Conservation (phyloP, 768 basidiomycete species). For the Postia placenta region DNA sequence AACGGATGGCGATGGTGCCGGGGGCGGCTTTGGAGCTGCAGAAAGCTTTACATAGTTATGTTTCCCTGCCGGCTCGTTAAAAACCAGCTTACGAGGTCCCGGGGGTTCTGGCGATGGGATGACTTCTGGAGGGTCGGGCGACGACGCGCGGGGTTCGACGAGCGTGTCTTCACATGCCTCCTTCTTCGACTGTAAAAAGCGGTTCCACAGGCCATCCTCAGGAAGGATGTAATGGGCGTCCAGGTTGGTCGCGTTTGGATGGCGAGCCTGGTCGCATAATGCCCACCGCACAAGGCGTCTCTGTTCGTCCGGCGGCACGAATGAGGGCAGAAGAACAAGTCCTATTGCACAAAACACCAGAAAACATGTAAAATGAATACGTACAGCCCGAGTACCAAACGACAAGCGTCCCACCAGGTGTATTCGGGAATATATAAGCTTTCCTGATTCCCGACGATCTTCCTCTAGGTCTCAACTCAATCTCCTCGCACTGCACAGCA, state of each 20-base stretch:
- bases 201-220: constrained; percentile 69
- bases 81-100: constrained; percentile 62
- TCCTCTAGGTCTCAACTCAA: constrained; percentile 21
- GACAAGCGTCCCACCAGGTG: constrained; percentile 42
- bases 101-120: constrained; percentile 18
- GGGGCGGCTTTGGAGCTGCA: constrained; percentile 51
- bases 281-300: constrained; percentile 65
- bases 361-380: not conserved
- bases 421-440: constrained; percentile 43
- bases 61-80: constrained; percentile 63
- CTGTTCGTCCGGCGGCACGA: constrained; percentile 58
- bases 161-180: constrained; percentile 25
- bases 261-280: constrained; percentile 65
- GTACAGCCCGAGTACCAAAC: constrained; percentile 5
- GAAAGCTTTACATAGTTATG: constrained; percentile 49
- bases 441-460: constrained; percentile 12
- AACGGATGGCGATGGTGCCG: constrained; percentile 58
- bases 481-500: constrained; percentile 28
- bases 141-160: constrained; percentile 41
- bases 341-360: constrained; percentile 38
- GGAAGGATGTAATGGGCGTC: constrained; percentile 84
- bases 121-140: constrained; percentile 2
- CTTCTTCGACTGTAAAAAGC: constrained; percentile 34
- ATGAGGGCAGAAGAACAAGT: constrained; percentile 77
- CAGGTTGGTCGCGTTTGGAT: constrained; percentile 86